phyloP scores from a whole-genome alignment of 306 rosid species.

The Delonix regia region DNA sequence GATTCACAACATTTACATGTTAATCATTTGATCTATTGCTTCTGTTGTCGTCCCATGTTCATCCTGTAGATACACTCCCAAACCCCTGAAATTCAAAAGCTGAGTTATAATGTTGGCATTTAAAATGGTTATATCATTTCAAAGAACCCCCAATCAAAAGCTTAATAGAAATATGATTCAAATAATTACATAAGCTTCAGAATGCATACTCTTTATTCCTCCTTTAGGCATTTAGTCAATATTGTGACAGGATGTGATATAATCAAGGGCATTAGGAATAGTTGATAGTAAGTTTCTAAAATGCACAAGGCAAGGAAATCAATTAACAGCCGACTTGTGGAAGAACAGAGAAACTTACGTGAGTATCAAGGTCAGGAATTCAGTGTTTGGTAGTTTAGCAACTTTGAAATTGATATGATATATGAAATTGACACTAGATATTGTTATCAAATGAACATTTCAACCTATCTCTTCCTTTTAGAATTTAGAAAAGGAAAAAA shows the following conservation, averaged over 20 bases:
- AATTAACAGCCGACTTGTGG: background rate
- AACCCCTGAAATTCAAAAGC: conserved; percentile 66
- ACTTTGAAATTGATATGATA: conserved; percentile 10
- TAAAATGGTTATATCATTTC: conserved; percentile 13
- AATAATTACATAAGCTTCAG: conserved; percentile 3
- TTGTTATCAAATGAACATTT: conserved; percentile 17
- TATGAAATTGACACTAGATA: conserved; percentile 15
- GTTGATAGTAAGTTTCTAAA: conserved; percentile 1
- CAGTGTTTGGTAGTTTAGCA: background rate
- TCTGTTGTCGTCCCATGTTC: conserved; percentile 87
- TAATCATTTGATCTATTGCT: conserved; percentile 68
- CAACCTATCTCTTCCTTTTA: conserved; percentile 1
- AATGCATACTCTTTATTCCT: background rate
- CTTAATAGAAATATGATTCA: conserved; percentile 7
- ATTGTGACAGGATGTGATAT: background rate
- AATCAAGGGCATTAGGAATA: background rate
- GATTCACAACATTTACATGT: conserved; percentile 54
- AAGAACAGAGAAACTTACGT: background rate
- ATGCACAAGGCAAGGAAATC: conserved; percentile 1
- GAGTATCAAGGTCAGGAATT: conserved; percentile 1
- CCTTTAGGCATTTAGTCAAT: conserved; percentile 6
- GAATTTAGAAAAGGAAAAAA: conserved; percentile 25
- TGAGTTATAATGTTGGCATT: conserved; percentile 16
- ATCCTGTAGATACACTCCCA: conserved; percentile 91
- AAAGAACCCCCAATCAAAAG: conserved; percentile 1